Conservation (phyloP, 2,329 filamentous ascomycete species). For the Aspergillus novofumigatus region DNA sequence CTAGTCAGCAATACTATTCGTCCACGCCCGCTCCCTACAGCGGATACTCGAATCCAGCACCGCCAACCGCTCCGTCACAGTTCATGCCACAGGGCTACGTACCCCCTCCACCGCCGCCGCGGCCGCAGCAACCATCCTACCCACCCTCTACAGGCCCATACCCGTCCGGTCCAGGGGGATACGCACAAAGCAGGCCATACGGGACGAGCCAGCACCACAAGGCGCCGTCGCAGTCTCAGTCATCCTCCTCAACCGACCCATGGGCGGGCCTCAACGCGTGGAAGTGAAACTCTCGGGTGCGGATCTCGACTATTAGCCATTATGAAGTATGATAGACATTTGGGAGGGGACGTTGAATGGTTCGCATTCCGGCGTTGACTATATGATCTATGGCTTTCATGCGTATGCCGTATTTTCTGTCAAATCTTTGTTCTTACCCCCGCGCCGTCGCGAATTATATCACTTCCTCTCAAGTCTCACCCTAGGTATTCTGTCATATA, state of each 20-base stretch:
- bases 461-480: background rate
- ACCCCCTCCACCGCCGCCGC: slow-evolving; percentile 63
- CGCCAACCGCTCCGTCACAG: slow-evolving; percentile 36
- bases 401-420: background rate
- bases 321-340: slow-evolving; percentile 22
- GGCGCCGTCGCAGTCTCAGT: slow-evolving; percentile 34
- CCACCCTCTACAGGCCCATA: slow-evolving; percentile 50
- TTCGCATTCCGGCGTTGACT: slow-evolving; percentile 19
- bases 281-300: slow-evolving; percentile 46
- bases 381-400: background rate
- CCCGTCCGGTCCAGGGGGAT: slow-evolving; percentile 51
- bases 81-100: slow-evolving; percentile 61
- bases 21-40: slow-evolving; percentile 30
- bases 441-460: too few species aligned
- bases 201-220: slow-evolving; percentile 34
- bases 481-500: too few species aligned
- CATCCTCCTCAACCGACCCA: slow-evolving; percentile 49
- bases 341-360: background rate
- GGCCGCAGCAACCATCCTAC: slow-evolving; percentile 51
- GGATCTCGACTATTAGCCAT: slow-evolving; percentile 2
- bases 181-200: slow-evolving; percentile 48
- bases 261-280: slow-evolving; percentile 68
- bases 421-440: background rate
- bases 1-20: slow-evolving; percentile 38
- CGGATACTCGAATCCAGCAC: slow-evolving; percentile 33